phyloP scores from a whole-genome alignment of 2,329 filamentous ascomycete species.

The Podosphaera xanthii region DNA sequence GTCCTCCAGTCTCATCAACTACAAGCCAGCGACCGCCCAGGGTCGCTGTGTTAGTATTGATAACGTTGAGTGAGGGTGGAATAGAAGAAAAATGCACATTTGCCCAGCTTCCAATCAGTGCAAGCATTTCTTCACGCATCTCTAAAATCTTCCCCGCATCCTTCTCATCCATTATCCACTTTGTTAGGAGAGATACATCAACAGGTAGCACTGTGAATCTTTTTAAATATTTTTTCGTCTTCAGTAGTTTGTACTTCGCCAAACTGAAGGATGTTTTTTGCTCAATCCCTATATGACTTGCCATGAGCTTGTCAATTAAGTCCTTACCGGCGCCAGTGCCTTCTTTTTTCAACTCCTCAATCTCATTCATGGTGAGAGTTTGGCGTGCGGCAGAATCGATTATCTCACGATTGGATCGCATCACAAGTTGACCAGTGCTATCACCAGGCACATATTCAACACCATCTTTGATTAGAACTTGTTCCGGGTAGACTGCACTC shows the following conservation, averaged over 20 bases:
- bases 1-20: conserved; percentile 46
- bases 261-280: conserved; percentile 88
- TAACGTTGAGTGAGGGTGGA: background rate
- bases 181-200: conserved; percentile 51
- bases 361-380: conserved; percentile 48
- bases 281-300: conserved; percentile 71
- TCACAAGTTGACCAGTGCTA: conserved; percentile 23
- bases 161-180: conserved; percentile 59
- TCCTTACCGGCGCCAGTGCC: conserved; percentile 64
- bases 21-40: conserved; percentile 30
- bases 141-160: conserved; percentile 68
- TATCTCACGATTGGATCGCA: conserved; percentile 33
- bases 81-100: conserved; percentile 49
- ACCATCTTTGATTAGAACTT: conserved; percentile 20
- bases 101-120: conserved; percentile 65
- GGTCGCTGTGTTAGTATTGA: background rate
- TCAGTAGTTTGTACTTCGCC: conserved; percentile 87
- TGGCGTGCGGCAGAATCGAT: conserved; percentile 45
- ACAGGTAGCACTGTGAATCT: conserved; percentile 69
- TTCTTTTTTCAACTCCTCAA: conserved; percentile 47
- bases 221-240: conserved; percentile 80
- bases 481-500: conserved; percentile 15
- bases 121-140: conserved; percentile 62
- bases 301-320: conserved; percentile 76
- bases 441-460: conserved; percentile 25